Base-by-base conservation (phyloP, 2,329 filamentous ascomycete genomes). In the Dactylellina drechsleri region DNA sequence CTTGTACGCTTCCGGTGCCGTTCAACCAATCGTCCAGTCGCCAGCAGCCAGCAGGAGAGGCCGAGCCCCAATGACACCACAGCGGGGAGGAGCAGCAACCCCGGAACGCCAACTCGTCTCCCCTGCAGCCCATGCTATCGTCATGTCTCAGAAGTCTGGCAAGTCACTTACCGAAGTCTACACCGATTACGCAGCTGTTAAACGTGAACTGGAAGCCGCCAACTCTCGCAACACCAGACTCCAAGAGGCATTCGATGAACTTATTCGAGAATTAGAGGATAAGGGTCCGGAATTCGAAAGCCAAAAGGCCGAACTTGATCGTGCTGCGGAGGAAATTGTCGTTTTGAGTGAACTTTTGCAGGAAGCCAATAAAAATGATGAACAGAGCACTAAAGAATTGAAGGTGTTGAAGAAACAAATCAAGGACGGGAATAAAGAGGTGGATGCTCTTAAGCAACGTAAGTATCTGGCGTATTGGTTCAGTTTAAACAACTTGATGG, bases 281-380 rank as follows among this genome's bases (percentile, higher is more conserved):
- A 93, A 92, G 81, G 89, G 90, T 26, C 95, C 95, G 0, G 93
- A 97, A 80, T 88, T 97, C 31, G 90, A 96, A 76, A 93, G 98
- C 78, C 84, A 96, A 16, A 89, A 91, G 56, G 86, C 88, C 13
- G 93, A 98, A 79, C 90, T 93, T 77, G 89, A 92, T 62, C 89
- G 91, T 36, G 86, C 98, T 1, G 89, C 93, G 70, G 86, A 87
- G 70, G 93, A 97, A 78, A 89, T 96, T 43, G 86, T 92, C 40
- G 91, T 95, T 77, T 92, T 94, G 85, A 96, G 93, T 0, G 87
- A 90, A 76, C 86, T 97, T 23, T 88, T 96, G 7, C 92, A 97
- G 76, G 88, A 76, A 16, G 72, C 72, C 15, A 76, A 76, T 31
- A 62, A 66, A 16, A 70, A 57, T 20, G 71, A 71, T 26, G 72